Base-by-base conservation (phyloP, 2,329 filamentous ascomycete genomes). In the Didymella glomerata region DNA sequence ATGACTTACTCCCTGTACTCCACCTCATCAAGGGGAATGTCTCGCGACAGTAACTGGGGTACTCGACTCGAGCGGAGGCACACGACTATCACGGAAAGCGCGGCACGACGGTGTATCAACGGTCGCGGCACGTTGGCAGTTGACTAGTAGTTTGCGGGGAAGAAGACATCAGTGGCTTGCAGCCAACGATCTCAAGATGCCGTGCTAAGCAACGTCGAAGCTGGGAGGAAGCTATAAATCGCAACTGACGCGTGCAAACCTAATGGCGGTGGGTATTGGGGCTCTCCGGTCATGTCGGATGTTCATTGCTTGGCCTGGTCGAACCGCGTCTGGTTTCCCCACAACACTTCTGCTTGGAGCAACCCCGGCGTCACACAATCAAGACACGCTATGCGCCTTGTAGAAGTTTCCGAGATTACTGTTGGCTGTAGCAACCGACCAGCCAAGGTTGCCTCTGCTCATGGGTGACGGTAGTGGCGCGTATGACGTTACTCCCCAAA, bases 401-500 rank as follows among this genome's bases (percentile, higher is more conserved):
- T 48, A 55, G 57, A 61, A 44, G 24, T 42, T 47, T 54, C 56
- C 50, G 60, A 54, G 54, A 63, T 60, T 57, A 40, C 60, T 48
- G 60, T 63, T 69, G 67, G 65, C 49, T 63, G 49, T 60, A 50
- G 63, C 53, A 48, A 45, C 50, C 34, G 18, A 41, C 25, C 54
- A 53, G 66, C 66, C 64, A 69, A 66, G 64, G 25, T 54, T 41
- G 28, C 36, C 53, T 50, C 46, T 50, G 50, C 40, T 63, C 54
- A 51, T 32, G 27, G 42, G 58, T 64, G 66, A 64, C 51, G 60
- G 64, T 53, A 60, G 66, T 64, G 67, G 67, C 62, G 63, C 47
- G 53, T 51, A 68, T 68, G 67, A 69, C 67, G 67, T 69, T 66
- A 9, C 14, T 46, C 48, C 47, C 52, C 44, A 57, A 61, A 45